Conservation (phyloP, 2,329 filamentous ascomycete genomes). For the Endocalyx cinctus region DNA sequence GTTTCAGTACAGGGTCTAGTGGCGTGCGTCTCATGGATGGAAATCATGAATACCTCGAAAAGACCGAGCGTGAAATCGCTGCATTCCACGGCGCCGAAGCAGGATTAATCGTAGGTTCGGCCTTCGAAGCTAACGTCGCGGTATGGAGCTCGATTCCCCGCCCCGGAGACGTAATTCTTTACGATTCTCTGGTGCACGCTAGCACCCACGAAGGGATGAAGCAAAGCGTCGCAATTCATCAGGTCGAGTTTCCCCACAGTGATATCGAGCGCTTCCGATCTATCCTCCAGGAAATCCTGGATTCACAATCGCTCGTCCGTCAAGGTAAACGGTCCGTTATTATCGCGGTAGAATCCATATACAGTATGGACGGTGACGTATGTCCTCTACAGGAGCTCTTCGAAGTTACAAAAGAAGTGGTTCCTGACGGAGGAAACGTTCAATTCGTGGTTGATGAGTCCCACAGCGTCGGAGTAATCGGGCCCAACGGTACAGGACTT, state of each 20-base stretch:
- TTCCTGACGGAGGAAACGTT: conserved; percentile 28
- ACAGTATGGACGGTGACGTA: conserved; percentile 46
- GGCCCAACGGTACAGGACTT: conserved; percentile 42
- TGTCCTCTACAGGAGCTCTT: conserved; percentile 34
- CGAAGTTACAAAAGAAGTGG: conserved; percentile 28
- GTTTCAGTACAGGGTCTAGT: conserved; percentile 41
- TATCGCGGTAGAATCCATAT: conserved; percentile 36
- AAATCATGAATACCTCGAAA: conserved; percentile 55
- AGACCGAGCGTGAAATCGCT: conserved; percentile 52
- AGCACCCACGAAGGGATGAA: conserved; percentile 62
- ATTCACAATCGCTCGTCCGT: conserved; percentile 23
- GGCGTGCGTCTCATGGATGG: conserved; percentile 63
- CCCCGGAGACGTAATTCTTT: conserved; percentile 53
- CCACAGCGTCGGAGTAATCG: conserved; percentile 47
- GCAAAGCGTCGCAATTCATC: conserved; percentile 43
- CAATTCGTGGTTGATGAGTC: conserved; percentile 55
- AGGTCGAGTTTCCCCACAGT: conserved; percentile 42
- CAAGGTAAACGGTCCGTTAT: conserved; percentile 29
- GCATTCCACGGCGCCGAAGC: conserved; percentile 53
- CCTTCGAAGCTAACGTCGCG: conserved; percentile 49
- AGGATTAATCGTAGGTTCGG: conserved; percentile 57
- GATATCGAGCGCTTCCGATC: conserved; percentile 30
- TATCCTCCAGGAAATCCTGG: conserved; percentile 26
- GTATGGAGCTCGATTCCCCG: conserved; percentile 46
- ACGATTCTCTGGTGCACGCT: conserved; percentile 63